Evolutionary conservation across 2,329 filamentous ascomycete species (phyloP), one percentile per base, ranked within the genome.

Genomic region (Trichoderma guizhouense): DNA sequence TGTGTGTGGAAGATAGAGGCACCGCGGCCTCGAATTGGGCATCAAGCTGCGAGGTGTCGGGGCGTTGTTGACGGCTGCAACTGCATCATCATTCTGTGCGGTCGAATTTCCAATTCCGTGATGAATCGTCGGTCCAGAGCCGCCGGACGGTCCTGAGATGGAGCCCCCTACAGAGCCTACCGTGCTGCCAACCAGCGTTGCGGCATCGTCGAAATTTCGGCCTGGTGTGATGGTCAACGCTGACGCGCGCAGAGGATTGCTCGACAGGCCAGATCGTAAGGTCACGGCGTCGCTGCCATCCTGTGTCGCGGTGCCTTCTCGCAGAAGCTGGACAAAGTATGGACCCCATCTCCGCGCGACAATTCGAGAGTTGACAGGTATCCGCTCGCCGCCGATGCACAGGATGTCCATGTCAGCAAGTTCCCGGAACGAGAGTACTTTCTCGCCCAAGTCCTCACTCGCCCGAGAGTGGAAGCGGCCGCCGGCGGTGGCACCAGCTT

Each of bases 361-460:
- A 18, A 99, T 89, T 71, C 94, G 90, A 7, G 96, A 98, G 81
- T 97, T 99, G 75, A 98, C 93, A 0, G 96, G 94, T 75, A 98
- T 94, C 21, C 95, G 90, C 79, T 98, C 95, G 26, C 95, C 95
- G 24, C 93, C 92, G 55, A 97, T 91, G 67, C 95, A 96, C 32
- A 98, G 86, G 72, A 99, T 93, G 78, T 98, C 96, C 96, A 99
- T 99, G 77, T 99, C 96, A 3, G 94, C 89, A 71, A 99, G 85
- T 81, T 98, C 96, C n/a, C 90, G 89, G 79, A 97, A 85, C 1
- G 87, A 87, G 74, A 97, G 84, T 0, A 93, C 92, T 80, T 93
- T 89, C 75, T 93, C 91, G 6, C 96, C 96, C 15, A 99, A 85
- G 73, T 97, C 93, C 76, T 97, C 92, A 1, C 95, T 95, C 14